phyloP scores from a whole-genome alignment of 805 yeast species.

The Candida corydali region DNA sequence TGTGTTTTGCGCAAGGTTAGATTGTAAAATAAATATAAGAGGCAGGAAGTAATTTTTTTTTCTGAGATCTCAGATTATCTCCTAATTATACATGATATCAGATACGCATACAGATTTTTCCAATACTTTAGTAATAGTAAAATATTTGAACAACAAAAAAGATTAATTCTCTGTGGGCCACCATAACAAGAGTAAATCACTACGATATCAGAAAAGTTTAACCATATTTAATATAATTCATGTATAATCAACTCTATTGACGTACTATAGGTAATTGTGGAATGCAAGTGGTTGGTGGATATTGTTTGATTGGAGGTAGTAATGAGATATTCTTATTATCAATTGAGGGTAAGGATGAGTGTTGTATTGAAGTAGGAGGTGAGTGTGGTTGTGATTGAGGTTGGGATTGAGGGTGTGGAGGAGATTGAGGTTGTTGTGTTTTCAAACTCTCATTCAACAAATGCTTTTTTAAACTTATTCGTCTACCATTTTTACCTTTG shows the following conservation, averaged over 20 bases:
- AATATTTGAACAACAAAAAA: too few species aligned
- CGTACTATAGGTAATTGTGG: slow-evolving; percentile 4
- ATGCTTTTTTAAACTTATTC: slow-evolving; percentile 33
- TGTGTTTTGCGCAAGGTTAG: neutral
- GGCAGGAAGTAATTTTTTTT: too few species aligned
- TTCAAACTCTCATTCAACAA: slow-evolving; percentile 10
- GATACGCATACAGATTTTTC: neutral
- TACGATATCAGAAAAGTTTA: too few species aligned
- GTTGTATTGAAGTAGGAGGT: neutral
- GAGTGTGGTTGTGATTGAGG: neutral
- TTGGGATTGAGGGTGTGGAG: neutral
- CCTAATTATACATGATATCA: neutral
- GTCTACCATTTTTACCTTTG: slow-evolving; percentile 41
- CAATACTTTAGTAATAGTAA: too few species aligned
- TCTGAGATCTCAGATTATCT: neutral
- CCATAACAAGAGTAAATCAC: too few species aligned
- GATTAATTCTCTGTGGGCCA: too few species aligned
- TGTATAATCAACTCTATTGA: slow-evolving; percentile 1
- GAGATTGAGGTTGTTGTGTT: neutral
- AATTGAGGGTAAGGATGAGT: neutral
- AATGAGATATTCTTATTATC: neutral
- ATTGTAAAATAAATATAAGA: neutral
- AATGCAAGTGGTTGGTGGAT: neutral
- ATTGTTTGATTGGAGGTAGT: neutral
- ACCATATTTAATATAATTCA: neutral